Base-by-base conservation (phyloP, 305 asterid genomes). In the Fraxinus sp. region DNA sequence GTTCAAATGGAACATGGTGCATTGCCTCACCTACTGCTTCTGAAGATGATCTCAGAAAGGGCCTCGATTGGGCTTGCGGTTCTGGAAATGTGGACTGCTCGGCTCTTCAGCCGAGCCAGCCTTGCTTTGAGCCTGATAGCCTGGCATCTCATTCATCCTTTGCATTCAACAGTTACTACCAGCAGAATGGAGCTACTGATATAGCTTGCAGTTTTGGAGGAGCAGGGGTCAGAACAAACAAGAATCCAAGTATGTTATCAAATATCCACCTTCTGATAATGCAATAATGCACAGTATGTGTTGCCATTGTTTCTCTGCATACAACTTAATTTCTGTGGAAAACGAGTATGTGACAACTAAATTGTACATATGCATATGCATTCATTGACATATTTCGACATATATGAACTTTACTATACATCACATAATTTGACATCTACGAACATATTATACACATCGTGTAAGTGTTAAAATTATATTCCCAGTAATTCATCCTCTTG, bases 121-220 rank as follows among this genome's bases (percentile, higher is more conserved):
- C 99, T 79, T 96, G 99, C 79, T 96, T 91, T 36, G 91, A 90
- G 89, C 99, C 99, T 0, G 97, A 95, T 80, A 93, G 83, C 81
- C 70, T 87, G 70, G 90, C 86, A 1, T 94, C 99, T 14, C 99
- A 96, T 79, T 97, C 99, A 0, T 96, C 99, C 7, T 96, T 76
- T 82, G 99, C 97, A 1, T 95, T 96, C 82, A 96, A 95, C 81
- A 91, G 95, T 83, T 96, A 91, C 64, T 96, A 92, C 86, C 98
- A 93, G 90, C 96, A 93, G 90, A 92, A 96, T 83, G 98, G 97
- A 80, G 98, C 98, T 79, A 87, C 97, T 22, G 98, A 93, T 79
- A 86, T 91, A 39, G 98, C 99, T 70, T 96, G 99, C 93, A 91
- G 87, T 84, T 96, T 96, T 78, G 99, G 98, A 0, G 98, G 98